phyloP scores from a whole-genome alignment of 2,329 filamentous ascomycete genomes.

The Apiospora malaysiana region DNA sequence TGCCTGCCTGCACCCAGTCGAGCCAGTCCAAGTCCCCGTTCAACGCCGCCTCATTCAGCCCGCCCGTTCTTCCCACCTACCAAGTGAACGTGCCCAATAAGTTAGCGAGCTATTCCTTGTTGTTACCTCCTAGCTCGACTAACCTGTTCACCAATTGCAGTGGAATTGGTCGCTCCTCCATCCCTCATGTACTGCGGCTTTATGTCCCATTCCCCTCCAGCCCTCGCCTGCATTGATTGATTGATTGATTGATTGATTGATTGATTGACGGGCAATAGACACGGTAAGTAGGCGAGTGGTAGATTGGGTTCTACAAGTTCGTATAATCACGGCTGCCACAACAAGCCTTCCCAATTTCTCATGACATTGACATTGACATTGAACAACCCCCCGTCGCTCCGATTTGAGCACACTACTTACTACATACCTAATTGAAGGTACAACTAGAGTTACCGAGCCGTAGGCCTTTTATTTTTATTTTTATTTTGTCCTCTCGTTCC shows the following conservation, averaged over 20 bases:
- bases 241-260: conserved; percentile 9
- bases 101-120: conserved; percentile 13
- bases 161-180: neutral
- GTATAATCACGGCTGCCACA: conserved; percentile 4
- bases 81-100: neutral
- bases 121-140: neutral
- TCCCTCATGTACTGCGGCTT: neutral
- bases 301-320: conserved; percentile 15
- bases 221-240: conserved; percentile 11
- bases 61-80: neutral
- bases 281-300: conserved; percentile 7
- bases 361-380: neutral
- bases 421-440: neutral
- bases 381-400: neutral
- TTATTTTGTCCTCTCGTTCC: neutral
- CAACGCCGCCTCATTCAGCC: conserved; percentile 11
- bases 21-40: neutral
- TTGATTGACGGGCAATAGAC: neutral
- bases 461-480: neutral
- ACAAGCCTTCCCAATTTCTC: conserved; percentile 5
- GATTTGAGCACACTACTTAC: neutral
- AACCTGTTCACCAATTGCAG: neutral
- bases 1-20: neutral
- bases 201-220: neutral
- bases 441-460: conserved; percentile 9